Percentiles rank a stretch among this genome's conserved stretches.
Evolutionary conservation across 768 basidiomycete genomes (phyloP).

Genomic region (Tricholoma sp.): DNA sequence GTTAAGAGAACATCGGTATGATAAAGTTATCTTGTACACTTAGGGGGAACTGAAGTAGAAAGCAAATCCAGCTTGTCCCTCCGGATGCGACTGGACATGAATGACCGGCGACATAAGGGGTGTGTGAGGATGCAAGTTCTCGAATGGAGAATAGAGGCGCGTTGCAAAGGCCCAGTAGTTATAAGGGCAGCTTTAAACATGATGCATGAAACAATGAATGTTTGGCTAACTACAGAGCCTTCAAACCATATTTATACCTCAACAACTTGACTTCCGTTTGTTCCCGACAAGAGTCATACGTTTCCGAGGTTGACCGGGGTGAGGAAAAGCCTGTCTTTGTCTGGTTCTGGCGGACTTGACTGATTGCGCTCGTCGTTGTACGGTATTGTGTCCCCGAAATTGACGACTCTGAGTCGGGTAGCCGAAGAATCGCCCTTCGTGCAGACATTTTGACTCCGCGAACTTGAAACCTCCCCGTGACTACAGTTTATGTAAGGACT

Average conservation of each 20-base stretch:
- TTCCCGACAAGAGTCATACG: slow-evolving; percentile 8
- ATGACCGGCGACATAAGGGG: slow-evolving; percentile 13
- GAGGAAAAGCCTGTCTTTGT: background rate
- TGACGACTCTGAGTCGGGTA: too few relatives aligned
- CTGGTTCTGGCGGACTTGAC: background rate
- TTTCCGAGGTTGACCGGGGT: slow-evolving; percentile 11
- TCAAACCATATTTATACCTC: slow-evolving; percentile 10
- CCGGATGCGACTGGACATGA: slow-evolving; percentile 9
- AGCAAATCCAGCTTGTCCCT: slow-evolving; percentile 13
- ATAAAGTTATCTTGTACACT: slow-evolving; percentile 10
- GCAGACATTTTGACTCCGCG: background rate
- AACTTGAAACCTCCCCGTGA: background rate
- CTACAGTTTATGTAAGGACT: background rate
- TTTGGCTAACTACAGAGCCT: background rate
- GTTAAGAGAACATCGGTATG: background rate
- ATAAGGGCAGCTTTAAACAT: slow-evolving; percentile 12
- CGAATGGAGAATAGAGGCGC: slow-evolving; percentile 5
- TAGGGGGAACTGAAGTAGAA: slow-evolving; percentile 16
- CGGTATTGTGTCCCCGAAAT: too few relatives aligned
- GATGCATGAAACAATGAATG: background rate
- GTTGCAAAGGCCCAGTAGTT: slow-evolving; percentile 9
- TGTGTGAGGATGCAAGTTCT: slow-evolving; percentile 5
- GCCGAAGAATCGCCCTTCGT: too few relatives aligned
- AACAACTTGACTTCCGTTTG: slow-evolving; percentile 7
- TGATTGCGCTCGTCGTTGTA: background rate